Percentiles rank a stretch among this genome's conserved stretches.
phyloP scores from a whole-genome alignment of 2,329 filamentous ascomycete species.

The Colletotrichum euphorbiae region DNA sequence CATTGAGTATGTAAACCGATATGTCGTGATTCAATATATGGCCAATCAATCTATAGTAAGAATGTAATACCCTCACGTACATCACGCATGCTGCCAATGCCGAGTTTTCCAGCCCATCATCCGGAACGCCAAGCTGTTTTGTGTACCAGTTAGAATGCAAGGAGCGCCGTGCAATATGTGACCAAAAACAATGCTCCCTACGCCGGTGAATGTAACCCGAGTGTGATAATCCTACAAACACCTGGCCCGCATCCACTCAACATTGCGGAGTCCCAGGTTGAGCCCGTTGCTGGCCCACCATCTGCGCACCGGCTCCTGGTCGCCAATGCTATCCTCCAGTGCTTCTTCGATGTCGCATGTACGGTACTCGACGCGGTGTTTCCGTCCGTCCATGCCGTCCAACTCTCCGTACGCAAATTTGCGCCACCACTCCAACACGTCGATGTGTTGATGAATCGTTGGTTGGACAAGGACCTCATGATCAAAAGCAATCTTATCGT shows the following conservation, averaged over 20 bases:
- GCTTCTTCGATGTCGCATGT: slow-evolving; percentile 97
- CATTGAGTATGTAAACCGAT: background rate
- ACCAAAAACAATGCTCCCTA: slow-evolving; percentile 11
- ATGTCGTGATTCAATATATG: background rate
- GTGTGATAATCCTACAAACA: slow-evolving; percentile 62
- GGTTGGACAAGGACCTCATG: slow-evolving; percentile 86
- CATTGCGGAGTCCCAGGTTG: slow-evolving; percentile 83
- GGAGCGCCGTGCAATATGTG: slow-evolving; percentile 9
- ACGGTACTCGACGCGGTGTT: slow-evolving; percentile 86
- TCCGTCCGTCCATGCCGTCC: slow-evolving; percentile 64
- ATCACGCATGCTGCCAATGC: slow-evolving; percentile 17
- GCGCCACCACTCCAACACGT: slow-evolving; percentile 94
- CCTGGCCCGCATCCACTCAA: slow-evolving; percentile 89
- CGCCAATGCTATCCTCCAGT: slow-evolving; percentile 84
- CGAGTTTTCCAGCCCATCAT: background rate
- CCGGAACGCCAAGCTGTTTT: slow-evolving; percentile 28
- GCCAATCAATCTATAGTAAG: slow-evolving; percentile 15
- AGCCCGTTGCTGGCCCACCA: slow-evolving; percentile 93
- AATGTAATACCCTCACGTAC: slow-evolving; percentile 6
- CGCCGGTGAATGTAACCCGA: slow-evolving; percentile 15
- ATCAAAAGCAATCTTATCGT: slow-evolving; percentile 77
- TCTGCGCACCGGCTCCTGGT: slow-evolving; percentile 77
- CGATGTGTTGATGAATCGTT: slow-evolving; percentile 86
- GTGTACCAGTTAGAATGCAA: slow-evolving; percentile 21
- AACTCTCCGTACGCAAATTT: slow-evolving; percentile 69